A percentile compares a stretch with the other conserved stretches of the same genome.
Evolutionary conservation across 371 early-diverging fungal species (phyloP).

Genomic region (Coemansia sp.): DNA sequence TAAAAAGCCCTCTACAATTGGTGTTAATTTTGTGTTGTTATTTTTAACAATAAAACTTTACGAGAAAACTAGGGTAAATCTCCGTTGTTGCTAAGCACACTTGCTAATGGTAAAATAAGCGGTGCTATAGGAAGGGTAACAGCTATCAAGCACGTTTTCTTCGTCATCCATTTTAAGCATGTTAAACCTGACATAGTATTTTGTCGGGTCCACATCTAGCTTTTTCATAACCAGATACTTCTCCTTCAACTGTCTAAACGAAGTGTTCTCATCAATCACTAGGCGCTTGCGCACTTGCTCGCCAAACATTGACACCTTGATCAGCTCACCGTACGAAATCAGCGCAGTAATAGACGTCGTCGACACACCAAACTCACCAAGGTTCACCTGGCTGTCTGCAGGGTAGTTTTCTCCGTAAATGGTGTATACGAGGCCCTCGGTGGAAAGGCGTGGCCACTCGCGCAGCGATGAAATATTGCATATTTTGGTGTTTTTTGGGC

Average conservation of each 20-base stretch:
- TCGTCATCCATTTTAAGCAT: not conserved
- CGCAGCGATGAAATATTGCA: not conserved
- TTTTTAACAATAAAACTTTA: not conserved
- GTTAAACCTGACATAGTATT: not conserved
- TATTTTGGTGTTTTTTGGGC: not conserved
- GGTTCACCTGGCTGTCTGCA: not conserved
- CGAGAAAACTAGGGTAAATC: not conserved
- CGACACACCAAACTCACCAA: not conserved
- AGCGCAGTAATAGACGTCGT: not conserved
- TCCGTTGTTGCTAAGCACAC: not conserved
- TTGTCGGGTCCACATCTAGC: not conserved
- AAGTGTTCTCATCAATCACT: not conserved
- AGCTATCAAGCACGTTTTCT: not conserved
- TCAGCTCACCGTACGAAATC: not conserved
- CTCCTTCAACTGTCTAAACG: not conserved
- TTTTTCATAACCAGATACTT: not conserved
- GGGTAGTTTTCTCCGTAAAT: not conserved
- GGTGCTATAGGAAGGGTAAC: not conserved
- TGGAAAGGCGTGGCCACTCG: not conserved
- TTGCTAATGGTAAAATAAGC: conserved; percentile 2
- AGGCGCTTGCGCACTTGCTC: not conserved
- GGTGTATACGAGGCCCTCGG: not conserved
- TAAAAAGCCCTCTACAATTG: not conserved
- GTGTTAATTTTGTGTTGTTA: not conserved
- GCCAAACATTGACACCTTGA: not conserved